These are phyloP conservation scores for Annulohypoxylon stygium DNA, from an alignment of 495 filamentous ascomycete genomes.

Conservation along the genomic window DNA sequence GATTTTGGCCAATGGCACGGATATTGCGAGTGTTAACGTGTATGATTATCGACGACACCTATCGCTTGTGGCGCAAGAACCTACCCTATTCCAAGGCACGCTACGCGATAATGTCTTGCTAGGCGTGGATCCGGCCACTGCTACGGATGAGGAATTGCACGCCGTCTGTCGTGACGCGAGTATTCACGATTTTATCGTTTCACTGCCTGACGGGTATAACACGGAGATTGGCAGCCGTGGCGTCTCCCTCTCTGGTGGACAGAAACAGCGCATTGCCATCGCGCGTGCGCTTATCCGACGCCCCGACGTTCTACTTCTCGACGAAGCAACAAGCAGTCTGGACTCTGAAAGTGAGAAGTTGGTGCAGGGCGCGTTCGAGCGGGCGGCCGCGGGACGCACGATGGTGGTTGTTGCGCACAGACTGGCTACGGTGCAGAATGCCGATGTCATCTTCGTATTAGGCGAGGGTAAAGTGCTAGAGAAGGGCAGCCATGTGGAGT, in stretches of 20 bases:
- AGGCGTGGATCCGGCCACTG: slow-evolving; percentile 58
- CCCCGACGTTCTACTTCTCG: slow-evolving; percentile 79
- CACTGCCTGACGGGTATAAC: slow-evolving; percentile 72
- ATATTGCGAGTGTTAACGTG: slow-evolving; percentile 64
- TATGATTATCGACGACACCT: slow-evolving; percentile 68
- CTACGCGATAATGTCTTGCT: slow-evolving; percentile 73
- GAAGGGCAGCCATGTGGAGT: slow-evolving; percentile 65
- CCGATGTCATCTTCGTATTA: slow-evolving; percentile 71
- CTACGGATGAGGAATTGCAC: slow-evolving; percentile 67
- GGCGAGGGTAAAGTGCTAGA: slow-evolving; percentile 70
- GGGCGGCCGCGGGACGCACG: slow-evolving; percentile 72
- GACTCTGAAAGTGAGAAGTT: slow-evolving; percentile 83
- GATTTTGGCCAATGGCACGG: slow-evolving; percentile 68
- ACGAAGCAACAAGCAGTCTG: slow-evolving; percentile 83
- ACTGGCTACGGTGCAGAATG: slow-evolving; percentile 69
- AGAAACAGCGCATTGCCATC: slow-evolving; percentile 84
- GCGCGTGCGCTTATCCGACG: slow-evolving; percentile 82
- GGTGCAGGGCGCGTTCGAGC: slow-evolving; percentile 79
- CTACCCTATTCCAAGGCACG: slow-evolving; percentile 68
- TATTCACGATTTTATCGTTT: slow-evolving; percentile 74
- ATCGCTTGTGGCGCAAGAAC: slow-evolving; percentile 76
- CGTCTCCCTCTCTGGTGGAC: slow-evolving; percentile 78
- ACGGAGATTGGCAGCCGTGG: slow-evolving; percentile 77
- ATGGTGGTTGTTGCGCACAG: slow-evolving; percentile 83
- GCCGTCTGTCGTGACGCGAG: slow-evolving; percentile 74